Percentiles rank a stretch among this genome's conserved stretches.
Conservation (phyloP, 306 rosid genomes). For the Amphicarpaea edgeworthii region DNA sequence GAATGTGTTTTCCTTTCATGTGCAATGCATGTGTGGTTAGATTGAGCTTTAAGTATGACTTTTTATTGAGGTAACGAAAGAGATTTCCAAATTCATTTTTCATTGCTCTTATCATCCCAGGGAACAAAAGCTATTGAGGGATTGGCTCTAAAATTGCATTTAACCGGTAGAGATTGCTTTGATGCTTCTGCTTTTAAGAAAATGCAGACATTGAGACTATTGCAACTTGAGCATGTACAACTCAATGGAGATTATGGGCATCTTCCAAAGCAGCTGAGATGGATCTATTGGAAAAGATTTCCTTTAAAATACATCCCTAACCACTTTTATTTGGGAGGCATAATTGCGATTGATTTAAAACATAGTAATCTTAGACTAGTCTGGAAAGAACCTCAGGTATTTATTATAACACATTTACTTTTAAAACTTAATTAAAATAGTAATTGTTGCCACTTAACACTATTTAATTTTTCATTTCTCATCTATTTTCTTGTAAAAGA, state of each 20-base stretch:
- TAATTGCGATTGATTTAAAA: conserved; percentile 48
- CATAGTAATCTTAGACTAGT: conserved; percentile 43
- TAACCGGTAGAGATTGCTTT: neutral
- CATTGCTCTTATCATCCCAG: neutral
- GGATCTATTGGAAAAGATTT: conserved; percentile 32
- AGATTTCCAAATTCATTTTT: neutral
- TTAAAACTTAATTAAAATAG: neutral
- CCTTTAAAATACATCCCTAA: conserved; percentile 43
- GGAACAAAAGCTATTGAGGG: neutral
- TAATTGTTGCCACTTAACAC: neutral
- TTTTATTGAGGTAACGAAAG: neutral
- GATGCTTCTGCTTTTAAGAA: neutral
- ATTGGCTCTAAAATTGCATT: neutral
- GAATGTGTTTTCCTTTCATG: neutral
- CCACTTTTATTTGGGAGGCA: neutral
- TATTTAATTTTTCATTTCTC: neutral
- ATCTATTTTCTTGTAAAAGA: conserved; percentile 39
- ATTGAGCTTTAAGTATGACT: neutral
- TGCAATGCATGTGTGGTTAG: no score
- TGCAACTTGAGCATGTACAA: neutral
- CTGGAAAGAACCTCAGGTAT: conserved; percentile 51
- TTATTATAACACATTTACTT: neutral
- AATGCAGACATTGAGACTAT: neutral
- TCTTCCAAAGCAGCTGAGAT: neutral
- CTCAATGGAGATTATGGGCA: neutral